Base-by-base conservation (phyloP, 345 rosid species). In the Psidium friedrichsthalianum region DNA sequence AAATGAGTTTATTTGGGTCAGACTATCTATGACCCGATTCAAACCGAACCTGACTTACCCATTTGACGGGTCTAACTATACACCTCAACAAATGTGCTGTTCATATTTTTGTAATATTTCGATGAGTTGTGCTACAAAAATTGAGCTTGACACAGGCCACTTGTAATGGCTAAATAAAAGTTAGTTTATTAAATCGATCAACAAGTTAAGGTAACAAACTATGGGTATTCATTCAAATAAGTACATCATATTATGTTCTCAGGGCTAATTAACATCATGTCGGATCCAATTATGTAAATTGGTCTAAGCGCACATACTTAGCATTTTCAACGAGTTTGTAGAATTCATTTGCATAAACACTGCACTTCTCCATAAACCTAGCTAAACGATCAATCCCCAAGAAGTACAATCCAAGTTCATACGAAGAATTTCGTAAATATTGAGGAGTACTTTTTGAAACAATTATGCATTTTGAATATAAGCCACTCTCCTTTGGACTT, bases 261-360 rank as follows among this genome's bases (percentile, higher is more conserved):
- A 0, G 74, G 44, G 76, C 76, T 0, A 64, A 64, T 59, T 11
- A 15, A 64, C 3, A 64, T 20, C 44, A 7, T 16, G 0, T 0
- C 6, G 0, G 32, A 16, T 64, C 44, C 76, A 32, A 6, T 64
- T 16, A 16, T 2, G 44, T 16, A 29, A 9, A 32, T 64, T 64
- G 11, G 11, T 64, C 76, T 64, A 58, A 58, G 69, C 69, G 6
- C n/a, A 12, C 18, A 6, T 58, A 58, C 69, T 58, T 25, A n/a
- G 8, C 32, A 58, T 58, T n/a, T 58, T 58, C 69, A 58, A 12
- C 2, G 69, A n/a, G 32, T 14, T 58, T n/a, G 69, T n/a, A 2
- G 36, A 58, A 58, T 58, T 13, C 69, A 58, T 58, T n/a, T 58
- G 4, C 69, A 29, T 58, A 12, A 8, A 12, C 4, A n/a, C 69